Percentiles rank a stretch among this genome's conserved stretches.
Conservation (phyloP, 306 rosid species). For the Pyrus pyrifolia region DNA sequence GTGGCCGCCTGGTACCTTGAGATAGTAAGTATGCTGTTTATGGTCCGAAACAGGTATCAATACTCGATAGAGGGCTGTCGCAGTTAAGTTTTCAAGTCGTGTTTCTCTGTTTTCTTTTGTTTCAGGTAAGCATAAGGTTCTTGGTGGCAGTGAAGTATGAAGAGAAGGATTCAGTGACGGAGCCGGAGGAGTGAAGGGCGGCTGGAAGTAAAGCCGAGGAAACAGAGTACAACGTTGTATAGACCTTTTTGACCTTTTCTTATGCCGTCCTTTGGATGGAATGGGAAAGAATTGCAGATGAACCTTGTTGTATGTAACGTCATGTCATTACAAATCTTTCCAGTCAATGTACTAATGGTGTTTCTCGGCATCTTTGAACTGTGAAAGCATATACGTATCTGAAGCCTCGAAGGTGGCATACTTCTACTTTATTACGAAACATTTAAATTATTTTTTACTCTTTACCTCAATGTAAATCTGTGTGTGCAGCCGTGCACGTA, state of each 20-base stretch:
- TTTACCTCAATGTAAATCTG: too few species aligned
- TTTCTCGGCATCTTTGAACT: background rate
- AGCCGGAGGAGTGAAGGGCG: conserved; percentile 7
- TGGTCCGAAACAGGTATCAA: conserved; percentile 61
- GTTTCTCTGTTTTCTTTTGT: background rate
- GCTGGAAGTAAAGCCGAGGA: background rate
- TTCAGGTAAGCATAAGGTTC: conserved; percentile 64
- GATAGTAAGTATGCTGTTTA: conserved; percentile 64
- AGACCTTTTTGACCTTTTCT: background rate
- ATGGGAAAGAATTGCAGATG: background rate
- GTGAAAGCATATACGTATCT: background rate
- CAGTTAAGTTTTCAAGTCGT: too few species aligned
- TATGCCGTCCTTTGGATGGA: background rate
- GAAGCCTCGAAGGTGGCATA: background rate
- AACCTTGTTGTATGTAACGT: background rate
- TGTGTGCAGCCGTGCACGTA: too few species aligned
- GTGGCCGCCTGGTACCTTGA: conserved; percentile 52
- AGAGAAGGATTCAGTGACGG: conserved; percentile 44
- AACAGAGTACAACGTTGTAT: background rate
- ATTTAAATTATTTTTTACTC: background rate
- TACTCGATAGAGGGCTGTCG: background rate
- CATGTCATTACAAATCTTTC: background rate
- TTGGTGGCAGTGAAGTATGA: conserved; percentile 70
- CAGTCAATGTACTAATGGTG: background rate
- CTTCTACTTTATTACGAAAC: background rate